These are phyloP conservation scores for Castanea mollissima DNA, from an alignment of 306 rosid genomes.

Conservation along the genomic window DNA sequence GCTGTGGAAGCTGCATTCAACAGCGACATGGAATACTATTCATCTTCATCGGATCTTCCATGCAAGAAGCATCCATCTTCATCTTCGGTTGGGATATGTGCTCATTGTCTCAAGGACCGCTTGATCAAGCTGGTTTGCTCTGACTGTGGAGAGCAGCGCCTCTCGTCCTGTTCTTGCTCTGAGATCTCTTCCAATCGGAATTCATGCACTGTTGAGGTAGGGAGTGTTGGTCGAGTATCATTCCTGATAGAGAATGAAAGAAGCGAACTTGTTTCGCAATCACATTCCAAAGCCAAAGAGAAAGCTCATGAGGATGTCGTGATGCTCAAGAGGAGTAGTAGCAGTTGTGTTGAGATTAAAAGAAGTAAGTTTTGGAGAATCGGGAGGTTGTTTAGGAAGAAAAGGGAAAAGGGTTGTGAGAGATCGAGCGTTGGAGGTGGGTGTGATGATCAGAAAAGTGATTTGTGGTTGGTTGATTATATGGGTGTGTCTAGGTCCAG, in stretches of 20 bases:
- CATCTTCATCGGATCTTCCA: slow-evolving; percentile 63
- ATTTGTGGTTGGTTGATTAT: slow-evolving; percentile 55
- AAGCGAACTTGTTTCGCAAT: slow-evolving; percentile 28
- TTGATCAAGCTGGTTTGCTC: slow-evolving; percentile 79
- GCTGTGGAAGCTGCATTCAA: slow-evolving; percentile 45
- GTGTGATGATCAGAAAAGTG: slow-evolving; percentile 63
- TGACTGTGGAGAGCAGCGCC: slow-evolving; percentile 97
- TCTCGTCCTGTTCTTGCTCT: slow-evolving; percentile 96
- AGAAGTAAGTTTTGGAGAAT: slow-evolving; percentile 66
- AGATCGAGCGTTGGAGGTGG: slow-evolving; percentile 68
- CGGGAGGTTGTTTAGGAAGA: slow-evolving; percentile 73
- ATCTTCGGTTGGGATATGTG: slow-evolving; percentile 80
- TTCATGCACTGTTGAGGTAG: slow-evolving; percentile 81
- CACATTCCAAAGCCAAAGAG: slow-evolving; percentile 37
- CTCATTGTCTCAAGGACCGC: slow-evolving; percentile 84
- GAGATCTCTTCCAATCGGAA: slow-evolving; percentile 82
- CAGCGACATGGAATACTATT: slow-evolving; percentile 69
- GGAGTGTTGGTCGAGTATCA: slow-evolving; percentile 89
- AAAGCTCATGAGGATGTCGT: slow-evolving; percentile 43
- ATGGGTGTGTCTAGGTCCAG: slow-evolving; percentile 86
- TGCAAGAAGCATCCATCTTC: slow-evolving; percentile 87
- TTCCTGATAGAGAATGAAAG: slow-evolving; percentile 88
- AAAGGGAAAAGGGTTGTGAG: slow-evolving; percentile 60
- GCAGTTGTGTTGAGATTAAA: slow-evolving; percentile 73
- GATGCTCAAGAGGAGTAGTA: slow-evolving; percentile 65